These are phyloP conservation scores for Botrytis sinoallii DNA, from an alignment of 2,329 filamentous ascomycete species.

Conservation along the genomic window DNA sequence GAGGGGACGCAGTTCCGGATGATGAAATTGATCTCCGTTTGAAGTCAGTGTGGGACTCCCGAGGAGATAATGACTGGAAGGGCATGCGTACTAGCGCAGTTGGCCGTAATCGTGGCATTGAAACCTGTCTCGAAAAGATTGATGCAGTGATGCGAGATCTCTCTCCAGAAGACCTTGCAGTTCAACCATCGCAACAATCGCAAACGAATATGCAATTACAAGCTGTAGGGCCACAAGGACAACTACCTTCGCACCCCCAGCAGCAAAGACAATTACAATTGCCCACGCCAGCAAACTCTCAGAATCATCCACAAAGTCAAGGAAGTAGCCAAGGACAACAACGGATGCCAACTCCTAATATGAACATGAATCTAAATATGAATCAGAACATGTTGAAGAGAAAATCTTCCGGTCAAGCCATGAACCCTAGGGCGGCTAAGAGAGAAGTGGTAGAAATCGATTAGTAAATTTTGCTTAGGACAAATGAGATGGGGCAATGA, in stretches of 20 bases:
- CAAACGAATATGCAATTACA: constrained; percentile 16
- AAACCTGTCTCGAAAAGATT: constrained; percentile 35
- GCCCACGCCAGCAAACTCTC: constrained; percentile 22
- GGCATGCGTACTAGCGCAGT: constrained; percentile 50
- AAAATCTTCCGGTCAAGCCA: constrained; percentile 27
- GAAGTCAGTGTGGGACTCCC: constrained; percentile 46
- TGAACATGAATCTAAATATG: constrained; percentile 17
- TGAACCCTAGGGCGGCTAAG: constrained; percentile 22
- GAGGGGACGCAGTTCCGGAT: constrained; percentile 21
- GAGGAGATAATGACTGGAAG: constrained; percentile 45
- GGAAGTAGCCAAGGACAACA: constrained; percentile 17
- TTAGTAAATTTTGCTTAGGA: constrained; percentile 19
- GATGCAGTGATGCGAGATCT: constrained; percentile 32
- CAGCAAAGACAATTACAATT: constrained; percentile 18
- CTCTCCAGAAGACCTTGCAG: constrained; percentile 11
- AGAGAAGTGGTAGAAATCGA: constrained; percentile 32
- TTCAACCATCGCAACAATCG: constrained; percentile 5
- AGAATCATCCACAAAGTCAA: constrained; percentile 24
- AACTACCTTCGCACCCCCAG: neutral
- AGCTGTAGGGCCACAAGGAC: constrained; percentile 1
- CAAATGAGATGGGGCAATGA: constrained; percentile 5
- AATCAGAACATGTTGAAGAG: constrained; percentile 25
- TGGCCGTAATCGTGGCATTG: constrained; percentile 42
- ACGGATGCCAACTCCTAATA: constrained; percentile 17
- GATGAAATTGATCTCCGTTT: constrained; percentile 42